Evolutionary conservation across 805 yeast genomes (phyloP), one percentile per base, ranked within the genome.

Genomic region (Osmozyma mogii): DNA sequence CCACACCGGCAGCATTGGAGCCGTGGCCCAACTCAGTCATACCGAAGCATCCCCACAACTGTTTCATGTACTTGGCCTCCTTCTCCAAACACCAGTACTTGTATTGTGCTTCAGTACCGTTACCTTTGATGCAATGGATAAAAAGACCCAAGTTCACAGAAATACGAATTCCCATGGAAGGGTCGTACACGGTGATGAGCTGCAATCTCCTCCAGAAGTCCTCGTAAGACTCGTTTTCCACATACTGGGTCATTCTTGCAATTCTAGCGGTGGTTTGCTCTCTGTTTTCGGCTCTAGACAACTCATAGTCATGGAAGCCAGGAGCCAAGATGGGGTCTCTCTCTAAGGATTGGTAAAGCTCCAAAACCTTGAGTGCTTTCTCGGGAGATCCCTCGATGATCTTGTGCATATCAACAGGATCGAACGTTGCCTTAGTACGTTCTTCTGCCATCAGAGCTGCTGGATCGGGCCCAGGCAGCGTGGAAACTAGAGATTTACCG

Each of bases 361-460:
- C 41, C 30, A 52, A 36, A 24, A 58, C 41, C 34, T 49, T 37
- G 25, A 38, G 32, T 4, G 65, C 53, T 32, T 56, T 58, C 32
- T 59, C 59, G 11, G 46, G 43, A 8, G 56, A 43, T 16, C 70
- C 70, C 40, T 63, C 70, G 36, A 63, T 52, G 34, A 63, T 56
- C 28, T 55, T 36, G 42, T 60, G 58, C 68, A 63, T 59, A 18
- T 55, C 47, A n/a, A 37, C 43, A 3, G 65, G 60, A 32, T 60
- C 58, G 24, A 52, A 57, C 24, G 45, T 44, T 15, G 54, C 47
- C 9, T 32, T 29, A 25, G 50, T 50, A 37, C 68, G 52, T 40
- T 62, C 68, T 21, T 40, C 42, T 8, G 43, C 47, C 37, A 58
- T 49, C 31, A 40, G 47, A 9, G 38, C 36, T 23, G 42, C 52